Conservation (phyloP, 805 yeast genomes). For the Candida chauliodis region DNA sequence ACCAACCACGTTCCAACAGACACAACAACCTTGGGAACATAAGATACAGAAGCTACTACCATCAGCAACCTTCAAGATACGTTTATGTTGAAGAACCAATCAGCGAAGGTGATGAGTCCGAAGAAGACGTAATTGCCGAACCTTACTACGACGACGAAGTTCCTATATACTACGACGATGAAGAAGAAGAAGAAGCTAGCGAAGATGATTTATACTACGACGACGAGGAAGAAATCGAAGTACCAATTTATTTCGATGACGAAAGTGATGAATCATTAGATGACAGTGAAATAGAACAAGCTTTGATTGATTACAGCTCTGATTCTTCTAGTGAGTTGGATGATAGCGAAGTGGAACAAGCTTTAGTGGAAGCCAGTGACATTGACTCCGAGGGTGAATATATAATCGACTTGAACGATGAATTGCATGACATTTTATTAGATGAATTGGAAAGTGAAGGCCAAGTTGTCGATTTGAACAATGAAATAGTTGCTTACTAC, state of each 20-base stretch:
- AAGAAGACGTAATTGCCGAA: slow-evolving; percentile 10
- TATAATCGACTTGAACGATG: slow-evolving; percentile 31
- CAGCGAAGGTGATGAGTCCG: slow-evolving; percentile 26
- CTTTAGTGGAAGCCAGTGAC: slow-evolving; percentile 7
- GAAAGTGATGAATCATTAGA: slow-evolving; percentile 12
- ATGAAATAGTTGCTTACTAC: slow-evolving; percentile 25
- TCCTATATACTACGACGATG: slow-evolving; percentile 6
- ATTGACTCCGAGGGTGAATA: slow-evolving; percentile 15
- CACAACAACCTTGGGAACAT: slow-evolving; percentile 6
- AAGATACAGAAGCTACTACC: slow-evolving; percentile 30
- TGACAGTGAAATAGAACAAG: slow-evolving; percentile 10
- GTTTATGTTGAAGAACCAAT: slow-evolving; percentile 46
- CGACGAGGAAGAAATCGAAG: slow-evolving; percentile 10
- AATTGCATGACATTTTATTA: slow-evolving; percentile 27
- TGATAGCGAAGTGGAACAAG: slow-evolving; percentile 9
- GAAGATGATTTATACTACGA: slow-evolving; percentile 1
- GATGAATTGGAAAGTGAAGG: slow-evolving; percentile 24
- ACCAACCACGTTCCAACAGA: background rate
- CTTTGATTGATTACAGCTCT: slow-evolving; percentile 2
- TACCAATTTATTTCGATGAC: slow-evolving; percentile 12
- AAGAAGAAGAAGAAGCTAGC: background rate
- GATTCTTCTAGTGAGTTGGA: slow-evolving; percentile 9
- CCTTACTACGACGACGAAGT: slow-evolving; percentile 8
- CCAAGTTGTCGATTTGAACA: slow-evolving; percentile 25
- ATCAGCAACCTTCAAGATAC: slow-evolving; percentile 28